Evolutionary conservation across 164 flowering plant species (phyloP), one percentile per base, ranked within the genome.

Genomic region (Vitis riparia): DNA sequence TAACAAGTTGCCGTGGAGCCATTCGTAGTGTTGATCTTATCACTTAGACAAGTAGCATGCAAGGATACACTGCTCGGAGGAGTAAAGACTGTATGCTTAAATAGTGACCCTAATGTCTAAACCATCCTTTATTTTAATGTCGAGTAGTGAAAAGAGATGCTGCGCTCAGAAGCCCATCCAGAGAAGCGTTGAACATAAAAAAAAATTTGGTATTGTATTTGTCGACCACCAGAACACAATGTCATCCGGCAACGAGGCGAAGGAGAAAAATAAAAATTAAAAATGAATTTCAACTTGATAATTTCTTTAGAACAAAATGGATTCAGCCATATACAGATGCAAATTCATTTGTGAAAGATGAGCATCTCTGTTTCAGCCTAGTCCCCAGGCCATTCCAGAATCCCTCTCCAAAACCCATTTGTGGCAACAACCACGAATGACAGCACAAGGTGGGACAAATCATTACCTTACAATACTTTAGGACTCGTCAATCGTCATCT

Each of bases 401-500:
- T 3, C 62, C 11, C 47, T 62, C 50, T 17, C 49, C 27, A 23
- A 23, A 23, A 23, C 27, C 27, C 27, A 23, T 23, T 23, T 23
- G 27, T 23, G 27, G 27, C 27, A 23, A 23, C 27, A 23, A 23
- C 27, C 27, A 12, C 55, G 12, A 12, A 51, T 51, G 56, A n/a
- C n/a, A n/a, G 67, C 47, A 51, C 6, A 32, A 8, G 29, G 16
- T 49, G 11, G 50, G 29, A 64, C 51, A 55, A 55, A 58, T 32
- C 58, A 65, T 12, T 51, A 58, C 9, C 12, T 7, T 49, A 32
- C 16, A 59, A 16, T 14, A 30, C 7, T 59, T 47, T 50, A 60
- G 52, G 11, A 59, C 16, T 63, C 13, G 59, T 82, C 78, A 83
- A 52, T 88, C 92, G 73, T 88, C 91, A 73, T 84, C 88, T 0